Conservation (phyloP, 345 rosid species). For the Salix suchowensis region DNA sequence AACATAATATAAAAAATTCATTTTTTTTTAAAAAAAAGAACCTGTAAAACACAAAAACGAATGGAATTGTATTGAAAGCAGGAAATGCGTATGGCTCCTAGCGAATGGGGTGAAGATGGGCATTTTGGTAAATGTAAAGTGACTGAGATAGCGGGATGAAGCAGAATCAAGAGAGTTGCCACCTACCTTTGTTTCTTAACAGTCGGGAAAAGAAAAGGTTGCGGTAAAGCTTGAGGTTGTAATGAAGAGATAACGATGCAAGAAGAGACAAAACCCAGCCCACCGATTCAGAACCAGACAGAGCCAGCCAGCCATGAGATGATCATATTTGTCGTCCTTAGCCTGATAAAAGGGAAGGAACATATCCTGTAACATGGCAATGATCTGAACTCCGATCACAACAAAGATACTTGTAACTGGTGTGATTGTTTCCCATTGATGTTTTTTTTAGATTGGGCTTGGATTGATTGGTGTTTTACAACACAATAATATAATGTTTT, state of each 20-base stretch:
- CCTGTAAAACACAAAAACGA: no score
- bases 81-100: neutral
- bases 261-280: conserved; percentile 24
- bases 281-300: conserved; percentile 10
- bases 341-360: neutral
- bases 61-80: neutral
- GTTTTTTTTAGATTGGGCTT: no score
- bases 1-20: no score
- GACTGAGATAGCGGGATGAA: neutral
- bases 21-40: no score
- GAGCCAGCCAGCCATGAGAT: neutral
- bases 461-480: no score
- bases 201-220: neutral
- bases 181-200: neutral
- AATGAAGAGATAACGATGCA: conserved; percentile 4
- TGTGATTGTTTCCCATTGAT: no score
- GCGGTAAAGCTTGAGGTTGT: neutral
- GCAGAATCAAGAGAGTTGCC: neutral
- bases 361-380: neutral
- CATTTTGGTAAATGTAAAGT: neutral
- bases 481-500: no score
- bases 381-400: neutral
- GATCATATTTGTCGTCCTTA: neutral
- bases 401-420: no score
- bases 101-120: neutral